Evolutionary conservation across 371 early-diverging fungal species (phyloP).

Genomic region (Mucor saturninus): DNA sequence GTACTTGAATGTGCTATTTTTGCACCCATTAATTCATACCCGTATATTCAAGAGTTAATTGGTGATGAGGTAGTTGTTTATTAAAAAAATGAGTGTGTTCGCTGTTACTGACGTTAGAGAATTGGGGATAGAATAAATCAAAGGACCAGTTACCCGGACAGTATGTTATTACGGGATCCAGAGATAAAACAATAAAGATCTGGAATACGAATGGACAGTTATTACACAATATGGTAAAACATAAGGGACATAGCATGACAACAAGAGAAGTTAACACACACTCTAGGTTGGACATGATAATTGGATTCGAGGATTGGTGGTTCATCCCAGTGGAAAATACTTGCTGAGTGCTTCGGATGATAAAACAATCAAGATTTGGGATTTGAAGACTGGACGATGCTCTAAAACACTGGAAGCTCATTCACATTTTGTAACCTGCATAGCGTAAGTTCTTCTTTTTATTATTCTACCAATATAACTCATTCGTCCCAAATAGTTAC

Average conservation of each 20-base stretch:
- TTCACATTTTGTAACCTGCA: constrained; percentile 84
- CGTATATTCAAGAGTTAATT: constrained; percentile 63
- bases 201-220: constrained; percentile 82
- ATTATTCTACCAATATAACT: neutral
- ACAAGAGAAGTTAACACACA: no score
- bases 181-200: constrained; percentile 86
- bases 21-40: constrained; percentile 67
- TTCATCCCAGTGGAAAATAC: constrained; percentile 79
- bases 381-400: constrained; percentile 78
- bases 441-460: constrained; percentile 42
- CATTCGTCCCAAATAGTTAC: constrained; percentile 16
- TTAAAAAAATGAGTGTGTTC: neutral
- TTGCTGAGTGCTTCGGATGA: constrained; percentile 83
- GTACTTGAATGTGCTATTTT: constrained; percentile 88
- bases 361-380: constrained; percentile 88
- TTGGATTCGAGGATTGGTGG: constrained; percentile 85
- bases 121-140: constrained; percentile 21
- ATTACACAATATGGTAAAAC: constrained; percentile 70
- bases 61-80: constrained; percentile 22
- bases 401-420: constrained; percentile 81
- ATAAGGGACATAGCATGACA: neutral
- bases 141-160: constrained; percentile 60
- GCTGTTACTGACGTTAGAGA: neutral
- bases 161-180: constrained; percentile 78
- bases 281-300: constrained; percentile 83